Evolutionary conservation across 1,139 yeast genomes (phyloP), one percentile per base, ranked within the genome.

Genomic region (Lodderomyces beijingensis): DNA sequence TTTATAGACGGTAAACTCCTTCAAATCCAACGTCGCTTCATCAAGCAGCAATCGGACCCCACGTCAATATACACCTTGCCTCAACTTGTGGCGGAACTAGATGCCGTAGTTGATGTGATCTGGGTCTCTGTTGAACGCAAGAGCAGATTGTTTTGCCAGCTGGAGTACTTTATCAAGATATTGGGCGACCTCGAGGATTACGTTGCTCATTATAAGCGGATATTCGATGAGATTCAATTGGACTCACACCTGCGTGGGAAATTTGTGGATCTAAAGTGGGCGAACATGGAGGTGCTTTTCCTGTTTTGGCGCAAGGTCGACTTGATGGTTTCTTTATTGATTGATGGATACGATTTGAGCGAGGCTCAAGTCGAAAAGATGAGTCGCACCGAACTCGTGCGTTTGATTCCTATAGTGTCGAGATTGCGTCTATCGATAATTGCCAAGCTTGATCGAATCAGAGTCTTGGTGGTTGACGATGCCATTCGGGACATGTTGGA

Each of bases 151-250:
- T 73, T 69, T 48, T 84, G 83, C 0, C 89, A 80, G 51, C 61
- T 65, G 0, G 76, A 77, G 35, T 82, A 79, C 43, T 56, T 80
- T 16, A 61, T 83, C 22, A 70, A 70, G 38, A 66, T 83, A 4
- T 63, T 83, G 38, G 85, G 82, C 28, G 89, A 81, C 42, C 51
- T 81, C 33, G 75, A 79, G 31, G 91, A 82, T 42, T 82, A 73
- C 44, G 38, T 75, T 16, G 62, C 56, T 17, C 74, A 71, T 47
- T 77, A 73, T 39, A 47, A 53, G 1, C 31, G 21, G 3, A 25
- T 43, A 11, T 39, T 41, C 16, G 28, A 32, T 23, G 36, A 33
- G 20, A 15, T 26, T 13, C 30, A 31, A 30, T n/a, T 23, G 7
- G 14, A 23, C 6, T 23, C 25, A 6, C 10, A 23, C 12, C 14